Evolutionary conservation across 345 rosid genomes (phyloP), one percentile per base, ranked within the genome.

Genomic region (Clausena lansium): DNA sequence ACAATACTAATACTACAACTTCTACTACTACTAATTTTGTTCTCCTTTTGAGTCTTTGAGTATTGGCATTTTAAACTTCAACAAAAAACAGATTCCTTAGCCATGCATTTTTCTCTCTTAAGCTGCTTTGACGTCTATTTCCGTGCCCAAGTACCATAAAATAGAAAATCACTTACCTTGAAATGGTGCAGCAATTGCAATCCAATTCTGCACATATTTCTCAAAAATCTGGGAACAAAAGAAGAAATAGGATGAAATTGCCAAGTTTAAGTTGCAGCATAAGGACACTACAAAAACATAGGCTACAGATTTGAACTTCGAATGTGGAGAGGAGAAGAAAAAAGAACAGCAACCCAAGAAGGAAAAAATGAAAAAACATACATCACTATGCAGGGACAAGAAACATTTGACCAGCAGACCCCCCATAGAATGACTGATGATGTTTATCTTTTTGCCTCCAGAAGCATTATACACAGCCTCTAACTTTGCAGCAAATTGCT

Each of bases 361-460:
- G 57, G 57, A 14, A 30, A 36, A 20, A n/a, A 33, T 19, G 8
- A 71, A 71, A 71, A 17, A 28, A 13, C 60, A 85, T 93, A 93
- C 99, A 86, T 95, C 94, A 79, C 82, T 75, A 33, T 85, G 97
- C 72, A 93, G 90, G 78, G 87, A 77, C 97, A 93, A 91, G 89
- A 95, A 95, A 85, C 99, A 95, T 84, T 95, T 95, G 85, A 93
- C 90, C 39, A 95, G 84, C 66, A 95, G 84, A 39, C 99, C 99
- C 13, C 99, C 99, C 99, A 95, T 95, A 17, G 99, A 95, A 85
- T 95, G 99, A 84, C 91, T 91, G 30, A 93, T 91, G 50, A 95
- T 63, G 79, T 85, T 95, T 77, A 95, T 92, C 90, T 92, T 95
- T 86, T 90, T 95, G 81, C 88, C 97, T 69, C 98, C 99, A 9